A percentile compares a stretch with the other conserved stretches of the same genome.
Evolutionary conservation across 345 rosid species (phyloP).

Genomic region (Lepidium africanum): DNA sequence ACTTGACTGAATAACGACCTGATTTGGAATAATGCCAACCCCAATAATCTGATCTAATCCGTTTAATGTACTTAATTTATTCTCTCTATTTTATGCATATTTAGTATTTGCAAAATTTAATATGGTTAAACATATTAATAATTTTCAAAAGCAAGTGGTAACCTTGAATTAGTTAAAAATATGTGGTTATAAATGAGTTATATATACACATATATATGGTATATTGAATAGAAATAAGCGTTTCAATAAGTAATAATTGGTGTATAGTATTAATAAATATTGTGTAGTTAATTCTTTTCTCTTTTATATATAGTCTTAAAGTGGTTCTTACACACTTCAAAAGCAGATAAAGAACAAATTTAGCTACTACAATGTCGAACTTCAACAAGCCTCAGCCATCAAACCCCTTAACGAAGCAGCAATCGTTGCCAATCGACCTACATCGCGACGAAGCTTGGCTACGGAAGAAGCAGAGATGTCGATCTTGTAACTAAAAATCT

Average conservation of each 20-base stretch:
- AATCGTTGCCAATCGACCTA: conserved; percentile 56
- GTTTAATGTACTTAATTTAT: too few species aligned
- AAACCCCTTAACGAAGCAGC: conserved; percentile 41
- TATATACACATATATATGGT: background rate
- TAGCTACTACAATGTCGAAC: conserved; percentile 13
- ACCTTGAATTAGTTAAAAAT: background rate
- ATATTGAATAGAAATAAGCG: background rate
- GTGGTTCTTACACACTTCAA: background rate
- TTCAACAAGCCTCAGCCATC: conserved; percentile 18
- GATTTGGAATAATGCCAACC: too few species aligned
- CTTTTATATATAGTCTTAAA: background rate
- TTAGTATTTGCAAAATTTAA: too few species aligned
- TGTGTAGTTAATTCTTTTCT: background rate
- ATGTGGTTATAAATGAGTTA: background rate
- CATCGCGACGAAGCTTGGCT: conserved; percentile 65
- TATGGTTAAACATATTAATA: too few species aligned
- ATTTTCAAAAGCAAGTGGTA: too few species aligned
- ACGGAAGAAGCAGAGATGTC: conserved; percentile 34
- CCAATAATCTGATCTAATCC: too few species aligned
- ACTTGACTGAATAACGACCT: too few species aligned
- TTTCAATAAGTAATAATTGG: background rate
- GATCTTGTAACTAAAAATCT: background rate
- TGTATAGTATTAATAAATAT: background rate
- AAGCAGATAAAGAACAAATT: background rate
- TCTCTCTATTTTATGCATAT: too few species aligned